Percentiles rank a stretch among this genome's conserved stretches.
These are phyloP conservation scores for Paralagenidium karlingii DNA, from an alignment of 352 stramenopile species.

Conservation along the genomic window DNA sequence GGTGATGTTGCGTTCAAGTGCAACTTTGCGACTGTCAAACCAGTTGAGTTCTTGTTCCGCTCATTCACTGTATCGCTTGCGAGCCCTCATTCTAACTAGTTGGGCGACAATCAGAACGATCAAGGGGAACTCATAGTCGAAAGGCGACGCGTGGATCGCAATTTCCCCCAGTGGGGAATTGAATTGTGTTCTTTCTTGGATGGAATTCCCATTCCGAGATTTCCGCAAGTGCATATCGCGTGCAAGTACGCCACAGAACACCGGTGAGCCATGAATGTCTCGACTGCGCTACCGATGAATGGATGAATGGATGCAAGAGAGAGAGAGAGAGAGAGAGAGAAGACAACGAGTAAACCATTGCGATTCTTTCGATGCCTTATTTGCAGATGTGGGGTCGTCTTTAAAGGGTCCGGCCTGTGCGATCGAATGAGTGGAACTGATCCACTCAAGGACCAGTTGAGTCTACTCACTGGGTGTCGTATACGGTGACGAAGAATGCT, in stretches of 20 bases:
- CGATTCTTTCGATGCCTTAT: too few relatives aligned
- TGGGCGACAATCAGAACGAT: constrained; percentile 18
- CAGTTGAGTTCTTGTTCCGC: constrained; percentile 7
- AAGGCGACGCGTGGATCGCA: constrained; percentile 65
- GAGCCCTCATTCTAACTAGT: neutral
- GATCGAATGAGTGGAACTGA: constrained; percentile 81
- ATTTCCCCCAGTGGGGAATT: constrained; percentile 73
- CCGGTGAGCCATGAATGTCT: constrained; percentile 10
- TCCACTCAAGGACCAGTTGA: constrained; percentile 81
- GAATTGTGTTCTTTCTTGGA: constrained; percentile 72
- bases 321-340: too few relatives aligned
- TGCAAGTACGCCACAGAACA: constrained; percentile 84
- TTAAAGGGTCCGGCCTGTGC: constrained; percentile 63
- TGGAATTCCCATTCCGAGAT: constrained; percentile 34
- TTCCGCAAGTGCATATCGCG: constrained; percentile 48
- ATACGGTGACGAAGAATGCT: constrained; percentile 17
- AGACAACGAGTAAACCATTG: too few relatives aligned
- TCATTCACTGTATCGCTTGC: too few relatives aligned
- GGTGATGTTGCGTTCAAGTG: constrained; percentile 84
- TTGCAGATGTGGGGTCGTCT: constrained; percentile 81
- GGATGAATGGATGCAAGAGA: neutral
- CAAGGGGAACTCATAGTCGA: constrained; percentile 48
- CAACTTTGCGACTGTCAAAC: constrained; percentile 73
- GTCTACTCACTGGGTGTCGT: too few relatives aligned
- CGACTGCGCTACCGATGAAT: neutral